Percentiles rank a stretch among this genome's conserved stretches.
phyloP scores from a whole-genome alignment of 768 basidiomycete genomes.

The Tricholoma terreum region DNA sequence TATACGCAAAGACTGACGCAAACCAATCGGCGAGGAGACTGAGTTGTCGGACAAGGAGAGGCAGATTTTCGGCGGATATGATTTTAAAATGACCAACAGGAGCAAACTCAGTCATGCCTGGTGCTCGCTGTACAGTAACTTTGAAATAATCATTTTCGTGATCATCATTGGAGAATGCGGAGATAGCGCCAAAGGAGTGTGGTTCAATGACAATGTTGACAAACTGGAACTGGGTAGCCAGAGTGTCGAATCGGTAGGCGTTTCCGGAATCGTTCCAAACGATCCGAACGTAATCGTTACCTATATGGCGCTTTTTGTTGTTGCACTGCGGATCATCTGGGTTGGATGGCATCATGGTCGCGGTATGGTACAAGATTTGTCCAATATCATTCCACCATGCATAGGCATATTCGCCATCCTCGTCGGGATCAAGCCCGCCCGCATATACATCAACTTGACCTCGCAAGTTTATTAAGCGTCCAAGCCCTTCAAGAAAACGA shows the following conservation, averaged over 20 bases:
- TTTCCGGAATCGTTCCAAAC: slow-evolving; percentile 97
- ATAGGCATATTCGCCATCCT: slow-evolving; percentile 95
- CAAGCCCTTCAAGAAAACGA: slow-evolving; percentile 87
- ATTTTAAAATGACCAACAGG: slow-evolving; percentile 94
- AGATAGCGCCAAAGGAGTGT: slow-evolving; percentile 78
- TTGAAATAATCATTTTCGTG: slow-evolving; percentile 97
- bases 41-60: slow-evolving; percentile 85
- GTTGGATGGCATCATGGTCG: slow-evolving; percentile 93
- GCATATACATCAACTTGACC: slow-evolving; percentile 92
- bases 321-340: slow-evolving; percentile 64
- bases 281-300: slow-evolving; percentile 95
- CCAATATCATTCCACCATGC: slow-evolving; percentile 99
- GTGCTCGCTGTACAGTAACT: slow-evolving; percentile 83
- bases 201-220: slow-evolving; percentile 97
- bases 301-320: slow-evolving; percentile 93
- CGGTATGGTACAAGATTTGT: slow-evolving; percentile 92
- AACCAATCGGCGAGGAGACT: slow-evolving; percentile 89
- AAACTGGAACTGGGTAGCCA: slow-evolving; percentile 92
- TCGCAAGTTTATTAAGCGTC: slow-evolving; percentile 81
- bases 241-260: slow-evolving; percentile 87
- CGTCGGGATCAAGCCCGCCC: slow-evolving; percentile 85
- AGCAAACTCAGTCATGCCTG: slow-evolving; percentile 90
- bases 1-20: slow-evolving; percentile 76
- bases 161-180: slow-evolving; percentile 78
- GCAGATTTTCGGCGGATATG: slow-evolving; percentile 83